Percentiles rank a stretch among this genome's conserved stretches.
Evolutionary conservation across 2,329 filamentous ascomycete species (phyloP).

Genomic region (Nigrospora oryzae): DNA sequence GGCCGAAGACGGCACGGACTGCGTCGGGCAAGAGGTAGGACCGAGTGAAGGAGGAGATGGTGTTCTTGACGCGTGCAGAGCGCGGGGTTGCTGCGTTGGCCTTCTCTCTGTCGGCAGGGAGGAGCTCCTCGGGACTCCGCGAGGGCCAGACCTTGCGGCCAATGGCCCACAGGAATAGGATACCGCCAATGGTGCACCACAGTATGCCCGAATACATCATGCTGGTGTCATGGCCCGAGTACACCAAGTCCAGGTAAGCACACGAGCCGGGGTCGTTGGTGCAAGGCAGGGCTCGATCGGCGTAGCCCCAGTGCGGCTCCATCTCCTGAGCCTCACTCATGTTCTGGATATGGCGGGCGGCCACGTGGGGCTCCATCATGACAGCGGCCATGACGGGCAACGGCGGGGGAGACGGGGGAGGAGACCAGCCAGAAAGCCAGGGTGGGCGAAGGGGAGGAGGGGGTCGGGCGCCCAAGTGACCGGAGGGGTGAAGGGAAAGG

Average conservation of each 20-base stretch:
- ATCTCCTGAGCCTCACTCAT: slow-evolving; percentile 24
- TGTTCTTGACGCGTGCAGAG: slow-evolving; percentile 20
- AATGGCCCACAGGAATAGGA: slow-evolving; percentile 34
- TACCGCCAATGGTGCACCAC: slow-evolving; percentile 35
- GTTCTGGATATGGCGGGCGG: slow-evolving; percentile 35
- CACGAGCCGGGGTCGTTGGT: slow-evolving; percentile 49
- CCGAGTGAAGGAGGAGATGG: slow-evolving; percentile 32
- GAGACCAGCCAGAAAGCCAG: neutral
- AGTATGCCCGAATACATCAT: slow-evolving; percentile 43
- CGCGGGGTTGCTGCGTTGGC: slow-evolving; percentile 4
- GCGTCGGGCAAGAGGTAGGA: slow-evolving; percentile 54
- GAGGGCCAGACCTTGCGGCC: slow-evolving; percentile 17
- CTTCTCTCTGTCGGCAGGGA: slow-evolving; percentile 9
- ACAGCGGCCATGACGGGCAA: slow-evolving; percentile 12
- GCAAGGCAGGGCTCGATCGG: slow-evolving; percentile 44
- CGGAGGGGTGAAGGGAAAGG: too few relatives aligned
- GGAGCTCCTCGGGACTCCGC: slow-evolving; percentile 13
- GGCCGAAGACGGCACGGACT: slow-evolving; percentile 50
- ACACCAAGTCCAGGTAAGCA: slow-evolving; percentile 46
- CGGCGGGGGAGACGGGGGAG: slow-evolving; percentile 1
- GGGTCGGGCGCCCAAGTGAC: too few relatives aligned
- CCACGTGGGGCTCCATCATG: slow-evolving; percentile 7
- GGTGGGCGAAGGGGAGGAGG: too few relatives aligned
- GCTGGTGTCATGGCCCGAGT: slow-evolving; percentile 35
- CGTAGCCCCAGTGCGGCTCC: slow-evolving; percentile 49